Evolutionary conservation across 345 rosid species (phyloP), one percentile per base, ranked within the genome.

Genomic region (Draba incana): DNA sequence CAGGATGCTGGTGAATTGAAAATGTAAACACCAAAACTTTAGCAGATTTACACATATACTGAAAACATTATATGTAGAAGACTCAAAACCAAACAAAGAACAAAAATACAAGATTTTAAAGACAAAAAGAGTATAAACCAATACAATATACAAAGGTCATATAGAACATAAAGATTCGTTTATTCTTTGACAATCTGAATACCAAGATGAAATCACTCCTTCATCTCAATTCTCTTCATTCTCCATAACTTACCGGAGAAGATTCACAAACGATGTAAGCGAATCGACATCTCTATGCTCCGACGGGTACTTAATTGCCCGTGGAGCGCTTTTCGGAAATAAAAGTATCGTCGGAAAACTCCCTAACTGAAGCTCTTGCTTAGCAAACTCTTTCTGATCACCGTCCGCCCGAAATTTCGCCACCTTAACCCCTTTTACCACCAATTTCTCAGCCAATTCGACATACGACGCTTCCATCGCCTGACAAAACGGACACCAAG

Each of bases 401-500:
- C 90, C 98, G 10, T 94, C 99, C 2, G 97, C 96, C 23, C 79
- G 62, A 77, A 94, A 94, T 60, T 94, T 88, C 7, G 88, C 99
- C 10, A 94, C 98, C 75, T 91, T 91, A 75, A 94, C 86, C 8
- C 96, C 96, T 11, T 81, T 82, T 7, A 86, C 92, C 0, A 79
- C 88, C 62, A 94, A 48, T 62, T 87, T 86, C 71, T 87, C 90
- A 1, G 96, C 95, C 75, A 91, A 81, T 37, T 91, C 87, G 1
- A 91, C 38, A 16, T 82, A 91, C 0, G 97, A 87, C 8, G 62
- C 80, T 72, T 94, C 99, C 99, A 91, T 87, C 4, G 88, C 95
- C 79, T 87, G 96, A 82, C 97, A 94, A 66, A 84, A 94, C 0
- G 57, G 96, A 81, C 99, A 93, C 99, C 99, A 91, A 20, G 99